A percentile compares a stretch with the other conserved stretches of the same genome.
phyloP scores from a whole-genome alignment of 202 grass and related monocot species.

The Cymbopogon flexuosus region DNA sequence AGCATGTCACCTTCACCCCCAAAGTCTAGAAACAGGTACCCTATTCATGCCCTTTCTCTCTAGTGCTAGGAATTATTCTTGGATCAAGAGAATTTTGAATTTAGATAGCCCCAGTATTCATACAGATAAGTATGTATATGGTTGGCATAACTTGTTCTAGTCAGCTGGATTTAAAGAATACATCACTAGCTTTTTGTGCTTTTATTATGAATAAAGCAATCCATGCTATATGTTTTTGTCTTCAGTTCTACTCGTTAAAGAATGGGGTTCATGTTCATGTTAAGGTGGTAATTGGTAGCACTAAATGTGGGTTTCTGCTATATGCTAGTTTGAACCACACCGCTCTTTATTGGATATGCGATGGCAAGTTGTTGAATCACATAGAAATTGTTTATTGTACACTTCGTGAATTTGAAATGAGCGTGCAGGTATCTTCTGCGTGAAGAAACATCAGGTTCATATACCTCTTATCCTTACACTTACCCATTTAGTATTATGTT shows the following conservation, averaged over 20 bases:
- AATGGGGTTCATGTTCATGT: slow-evolving; percentile 4
- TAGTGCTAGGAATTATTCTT: slow-evolving; percentile 5
- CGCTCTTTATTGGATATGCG: background rate
- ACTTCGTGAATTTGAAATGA: slow-evolving; percentile 39
- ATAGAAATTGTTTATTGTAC: slow-evolving; percentile 22
- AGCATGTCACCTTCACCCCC: slow-evolving; percentile 74
- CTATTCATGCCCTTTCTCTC: slow-evolving; percentile 12
- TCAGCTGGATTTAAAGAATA: background rate
- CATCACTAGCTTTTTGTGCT: slow-evolving; percentile 5
- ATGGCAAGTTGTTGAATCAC: slow-evolving; percentile 7
- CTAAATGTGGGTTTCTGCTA: background rate
- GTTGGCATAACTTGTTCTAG: slow-evolving; percentile 2
- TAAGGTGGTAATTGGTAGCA: slow-evolving; percentile 3
- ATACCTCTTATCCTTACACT: slow-evolving; percentile 62
- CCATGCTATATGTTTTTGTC: background rate
- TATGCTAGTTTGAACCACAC: slow-evolving; percentile 13
- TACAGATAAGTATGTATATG: slow-evolving; percentile 3
- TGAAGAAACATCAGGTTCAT: slow-evolving; percentile 70
- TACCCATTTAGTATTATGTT: slow-evolving; percentile 89
- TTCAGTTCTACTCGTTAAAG: background rate
- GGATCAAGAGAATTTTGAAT: slow-evolving; percentile 17
- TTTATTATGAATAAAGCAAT: slow-evolving; percentile 18
- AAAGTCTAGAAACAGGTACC: slow-evolving; percentile 81
- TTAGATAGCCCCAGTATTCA: slow-evolving; percentile 4
- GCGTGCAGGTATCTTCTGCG: slow-evolving; percentile 48